Base-by-base conservation (phyloP, 2,329 filamentous ascomycete species). In the Mycosphaerella sp. region DNA sequence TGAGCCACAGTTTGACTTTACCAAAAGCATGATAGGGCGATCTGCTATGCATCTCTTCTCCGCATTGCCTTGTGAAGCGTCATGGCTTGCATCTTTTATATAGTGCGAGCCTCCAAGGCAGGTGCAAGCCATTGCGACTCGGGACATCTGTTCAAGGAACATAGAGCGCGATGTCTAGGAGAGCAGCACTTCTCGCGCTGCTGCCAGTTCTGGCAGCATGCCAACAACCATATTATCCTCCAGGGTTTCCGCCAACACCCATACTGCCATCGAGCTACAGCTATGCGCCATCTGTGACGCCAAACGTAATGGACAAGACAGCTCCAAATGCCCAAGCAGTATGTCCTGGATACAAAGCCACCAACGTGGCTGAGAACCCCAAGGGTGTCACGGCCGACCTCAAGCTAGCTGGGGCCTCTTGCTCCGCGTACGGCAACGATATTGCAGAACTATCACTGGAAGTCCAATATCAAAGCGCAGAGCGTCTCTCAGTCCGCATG, bases 391-490 rank as follows among this genome's bases (percentile, higher is more conserved):
- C 58, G 16, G 63, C 63, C 14, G 58, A 62, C 41, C 53, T 66
- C 2, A 59, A 58, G 1, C 41, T 66, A 25, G 60, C 61, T 8
- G 63, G 63, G 36, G 13, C 51, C 9, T 32, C 52, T 9, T 66
- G 63, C 59, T 55, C 62, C n/a, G 58, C 55, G 6, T 65, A 60
- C 44, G 64, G 63, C 39, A 64, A 61, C 44, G 64, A 66, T 45
- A 62, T 66, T 41, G 37, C 21, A 10, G 54, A 62, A 27, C 48
- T 66, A 14, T 40, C 30, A 4, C 54, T 66, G 8, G 40, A 53
- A 9, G 63, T 65, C 9, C 30, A 60, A 36, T 65, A 64, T 43
- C 64, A 66, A 51, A 56, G 51, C 36, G 52, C 57, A 34, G 39
- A 62, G 13, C 60, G 64, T 9, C 53, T 66, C 6, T 54, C 57